These are phyloP conservation scores for Suhomyces yuchorum DNA, from an alignment of 1,139 yeast genomes.

Conservation along the genomic window DNA sequence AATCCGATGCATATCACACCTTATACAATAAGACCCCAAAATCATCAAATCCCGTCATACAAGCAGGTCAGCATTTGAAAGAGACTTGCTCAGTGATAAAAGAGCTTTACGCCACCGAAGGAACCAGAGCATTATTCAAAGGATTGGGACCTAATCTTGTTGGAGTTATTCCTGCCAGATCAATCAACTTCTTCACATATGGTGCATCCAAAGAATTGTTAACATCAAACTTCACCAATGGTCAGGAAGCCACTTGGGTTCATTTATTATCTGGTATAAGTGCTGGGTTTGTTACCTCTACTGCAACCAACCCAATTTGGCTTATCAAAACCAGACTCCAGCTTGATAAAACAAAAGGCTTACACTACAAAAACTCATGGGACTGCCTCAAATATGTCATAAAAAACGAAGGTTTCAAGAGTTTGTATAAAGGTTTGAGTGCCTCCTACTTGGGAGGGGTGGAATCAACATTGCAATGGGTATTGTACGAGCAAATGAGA, in stretches of 20 bases:
- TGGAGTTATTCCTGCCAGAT: slow-evolving; percentile 98
- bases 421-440: slow-evolving; percentile 84
- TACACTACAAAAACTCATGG: slow-evolving; percentile 77
- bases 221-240: slow-evolving; percentile 64
- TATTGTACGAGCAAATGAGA: slow-evolving; percentile 94
- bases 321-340: slow-evolving; percentile 92
- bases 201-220: slow-evolving; percentile 84
- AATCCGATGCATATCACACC: slow-evolving; percentile 71
- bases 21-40: slow-evolving; percentile 46
- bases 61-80: slow-evolving; percentile 68
- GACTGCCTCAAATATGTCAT: slow-evolving; percentile 78
- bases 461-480: slow-evolving; percentile 96
- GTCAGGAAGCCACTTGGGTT: slow-evolving; percentile 80
- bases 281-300: slow-evolving; percentile 94
- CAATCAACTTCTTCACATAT: slow-evolving; percentile 94
- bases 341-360: slow-evolving; percentile 69
- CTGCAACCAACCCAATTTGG: slow-evolving; percentile 99
- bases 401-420: slow-evolving; percentile 73
- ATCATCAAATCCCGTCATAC: slow-evolving; percentile 40
- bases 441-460: slow-evolving; percentile 95
- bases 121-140: slow-evolving; percentile 81
- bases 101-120: slow-evolving; percentile 73
- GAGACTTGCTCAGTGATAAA: slow-evolving; percentile 79
- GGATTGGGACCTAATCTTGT: slow-evolving; percentile 96
- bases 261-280: slow-evolving; percentile 86